Evolutionary conservation across 306 rosid species (phyloP).

Genomic region (Abrus precatorius): DNA sequence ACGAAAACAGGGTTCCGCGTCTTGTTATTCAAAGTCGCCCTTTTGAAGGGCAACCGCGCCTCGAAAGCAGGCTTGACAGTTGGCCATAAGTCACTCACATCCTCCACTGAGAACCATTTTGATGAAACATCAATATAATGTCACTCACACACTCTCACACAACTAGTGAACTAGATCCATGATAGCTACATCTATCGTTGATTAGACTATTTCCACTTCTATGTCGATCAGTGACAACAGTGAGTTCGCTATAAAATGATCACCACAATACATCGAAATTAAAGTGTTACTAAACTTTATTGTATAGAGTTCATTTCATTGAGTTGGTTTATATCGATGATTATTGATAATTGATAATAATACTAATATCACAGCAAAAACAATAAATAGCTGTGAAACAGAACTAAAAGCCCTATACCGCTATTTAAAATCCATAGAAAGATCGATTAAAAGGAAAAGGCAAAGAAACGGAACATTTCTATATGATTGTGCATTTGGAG

Average conservation of each 20-base stretch:
- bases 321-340: background rate
- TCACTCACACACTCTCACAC: background rate
- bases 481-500: slow-evolving; percentile 32
- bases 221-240: background rate
- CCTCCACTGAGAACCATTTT: slow-evolving; percentile 79
- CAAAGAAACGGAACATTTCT: slow-evolving; percentile 14
- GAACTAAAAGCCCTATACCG: slow-evolving; percentile 26
- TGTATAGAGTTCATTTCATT: background rate
- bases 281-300: background rate
- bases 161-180: slow-evolving; percentile 26
- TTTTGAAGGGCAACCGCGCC: slow-evolving; percentile 79
- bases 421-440: background rate
- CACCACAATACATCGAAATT: slow-evolving; percentile 25
- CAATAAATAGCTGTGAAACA: slow-evolving; percentile 3
- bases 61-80: slow-evolving; percentile 84
- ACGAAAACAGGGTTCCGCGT: slow-evolving; percentile 79
- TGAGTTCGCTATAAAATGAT: slow-evolving; percentile 13
- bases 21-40: slow-evolving; percentile 92
- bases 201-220: background rate
- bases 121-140: slow-evolving; percentile 26
- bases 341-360: background rate
- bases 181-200: slow-evolving; percentile 35
- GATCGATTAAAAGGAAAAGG: background rate
- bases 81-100: slow-evolving; percentile 98
- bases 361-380: slow-evolving; percentile 1